Conservation (phyloP, 2,329 filamentous ascomycete species). For the Verticillium dahliae region DNA sequence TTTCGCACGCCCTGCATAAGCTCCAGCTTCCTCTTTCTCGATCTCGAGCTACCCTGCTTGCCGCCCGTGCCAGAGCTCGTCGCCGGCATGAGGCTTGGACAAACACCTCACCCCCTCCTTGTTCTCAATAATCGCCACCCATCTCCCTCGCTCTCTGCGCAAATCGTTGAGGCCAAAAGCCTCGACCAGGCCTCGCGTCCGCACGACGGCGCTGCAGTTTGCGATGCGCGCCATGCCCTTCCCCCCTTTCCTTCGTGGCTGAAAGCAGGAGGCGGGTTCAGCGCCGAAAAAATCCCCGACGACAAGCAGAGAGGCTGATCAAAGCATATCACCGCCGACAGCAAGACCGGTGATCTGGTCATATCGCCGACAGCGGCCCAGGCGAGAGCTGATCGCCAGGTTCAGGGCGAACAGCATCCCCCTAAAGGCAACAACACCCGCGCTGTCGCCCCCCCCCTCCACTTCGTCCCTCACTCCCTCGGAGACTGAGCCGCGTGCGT, state of each 20-base stretch:
- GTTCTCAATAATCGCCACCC: background rate
- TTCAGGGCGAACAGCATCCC: background rate
- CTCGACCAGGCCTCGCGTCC: no score
- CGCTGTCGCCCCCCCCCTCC: background rate
- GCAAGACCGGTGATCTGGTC: no score
- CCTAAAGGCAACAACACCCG: background rate
- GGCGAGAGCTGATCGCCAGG: background rate
- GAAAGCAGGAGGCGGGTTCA: no score
- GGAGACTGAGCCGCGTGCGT: background rate
- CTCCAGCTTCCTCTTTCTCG: background rate
- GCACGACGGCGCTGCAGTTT: no score
- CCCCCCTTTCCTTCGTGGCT: no score
- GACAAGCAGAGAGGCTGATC: no score
- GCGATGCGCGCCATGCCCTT: no score
- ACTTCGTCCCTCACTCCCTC: background rate
- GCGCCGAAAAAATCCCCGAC: no score
- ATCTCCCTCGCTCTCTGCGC: no score
- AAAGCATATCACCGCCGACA: no score
- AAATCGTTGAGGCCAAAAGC: no score
- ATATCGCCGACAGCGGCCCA: no score
- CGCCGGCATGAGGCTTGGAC: background rate
- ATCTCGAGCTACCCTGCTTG: background rate
- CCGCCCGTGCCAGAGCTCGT: background rate
- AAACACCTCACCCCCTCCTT: background rate
- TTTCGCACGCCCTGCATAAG: background rate